Evolutionary conservation across 2,329 filamentous ascomycete genomes (phyloP), one percentile per base, ranked within the genome.

Genomic region (Fusarium globosum): DNA sequence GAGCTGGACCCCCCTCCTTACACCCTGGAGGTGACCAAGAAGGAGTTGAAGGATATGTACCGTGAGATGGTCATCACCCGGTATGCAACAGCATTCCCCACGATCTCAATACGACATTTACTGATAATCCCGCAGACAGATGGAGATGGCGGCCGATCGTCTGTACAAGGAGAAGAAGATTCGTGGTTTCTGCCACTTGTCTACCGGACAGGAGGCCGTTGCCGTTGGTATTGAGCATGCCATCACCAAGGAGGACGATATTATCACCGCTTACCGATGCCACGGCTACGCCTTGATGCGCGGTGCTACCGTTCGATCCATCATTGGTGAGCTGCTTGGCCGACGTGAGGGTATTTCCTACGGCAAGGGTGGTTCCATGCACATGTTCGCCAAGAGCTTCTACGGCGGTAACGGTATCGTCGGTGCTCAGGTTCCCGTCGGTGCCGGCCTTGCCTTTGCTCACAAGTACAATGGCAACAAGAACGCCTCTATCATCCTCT

Each of bases 151-250:
- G 77, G 95, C 96, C 87, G 96, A 99, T 84, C 91, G 96, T 83
- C 89, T 99, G 81, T 99, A 99, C 94, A 99, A 99, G 89, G 96
- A 98, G 89, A 99, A 99, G 93, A 98, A 99, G 90, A 98, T 99
- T 80, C 94, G 96, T 80, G 96, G 96, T 87, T 99, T 99, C 93
- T 99, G 96, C 88, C 96, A 99, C 87, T 87, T 99, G 85, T 98
- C 96, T 68, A 97, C 93, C 68, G 96, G 96, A 73, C 96, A 99
- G 87, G 96, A 99, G 89, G 96, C 96, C 76, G 96, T 99, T 76
- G 95, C 96, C 68, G 92, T 95, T 79, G 96, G 96, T 83, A 98
- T 99, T 81, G 96, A 99, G 87, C 94, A 97, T 84, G 95, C 95
- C 76, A 93, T 99, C 82, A 94, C 91, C 80, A 95, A 94, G 85